These are phyloP conservation scores for Debaryomyces tyrocola DNA, from an alignment of 805 yeast genomes.

Conservation along the genomic window DNA sequence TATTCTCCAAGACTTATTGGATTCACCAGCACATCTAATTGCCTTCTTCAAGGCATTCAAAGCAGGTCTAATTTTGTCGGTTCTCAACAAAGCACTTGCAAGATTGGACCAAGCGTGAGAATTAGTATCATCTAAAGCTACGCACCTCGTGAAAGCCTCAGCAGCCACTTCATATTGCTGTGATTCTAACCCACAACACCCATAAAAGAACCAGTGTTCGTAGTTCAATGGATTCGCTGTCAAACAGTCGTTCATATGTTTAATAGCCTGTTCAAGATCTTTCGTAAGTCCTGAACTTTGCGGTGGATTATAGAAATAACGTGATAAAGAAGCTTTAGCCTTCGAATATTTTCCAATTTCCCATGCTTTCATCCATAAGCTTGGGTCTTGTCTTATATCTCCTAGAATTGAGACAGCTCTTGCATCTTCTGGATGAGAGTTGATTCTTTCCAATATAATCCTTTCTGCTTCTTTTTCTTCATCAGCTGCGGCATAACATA, in stretches of 20 bases:
- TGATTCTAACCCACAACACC: slow-evolving; percentile 81
- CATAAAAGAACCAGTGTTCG: slow-evolving; percentile 90
- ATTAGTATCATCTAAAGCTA: slow-evolving; percentile 76
- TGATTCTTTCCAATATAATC: slow-evolving; percentile 55
- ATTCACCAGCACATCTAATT: slow-evolving; percentile 61
- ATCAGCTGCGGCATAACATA: slow-evolving; percentile 87
- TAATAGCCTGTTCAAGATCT: slow-evolving; percentile 54
- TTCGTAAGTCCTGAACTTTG: slow-evolving; percentile 48
- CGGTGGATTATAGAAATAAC: slow-evolving; percentile 69
- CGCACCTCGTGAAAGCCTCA: slow-evolving; percentile 90
- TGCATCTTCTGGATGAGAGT: slow-evolving; percentile 67
- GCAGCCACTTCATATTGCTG: slow-evolving; percentile 74
- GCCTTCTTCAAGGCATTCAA: slow-evolving; percentile 84
- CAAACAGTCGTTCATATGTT: slow-evolving; percentile 74
- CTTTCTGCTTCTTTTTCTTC: slow-evolving; percentile 65
- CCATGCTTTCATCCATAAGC: slow-evolving; percentile 86
- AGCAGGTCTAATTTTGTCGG: slow-evolving; percentile 72
- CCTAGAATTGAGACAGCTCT: slow-evolving; percentile 84
- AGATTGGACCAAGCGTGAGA: slow-evolving; percentile 90
- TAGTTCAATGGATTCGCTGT: slow-evolving; percentile 69
- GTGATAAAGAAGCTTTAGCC: slow-evolving; percentile 83
- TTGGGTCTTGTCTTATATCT: slow-evolving; percentile 76
- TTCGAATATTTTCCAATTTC: slow-evolving; percentile 74
- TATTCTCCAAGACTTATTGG: slow-evolving; percentile 78
- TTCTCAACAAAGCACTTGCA: slow-evolving; percentile 71